Evolutionary conservation across 805 yeast species (phyloP), one percentile per base, ranked within the genome.

Genomic region (Ogataea salicorniae): DNA sequence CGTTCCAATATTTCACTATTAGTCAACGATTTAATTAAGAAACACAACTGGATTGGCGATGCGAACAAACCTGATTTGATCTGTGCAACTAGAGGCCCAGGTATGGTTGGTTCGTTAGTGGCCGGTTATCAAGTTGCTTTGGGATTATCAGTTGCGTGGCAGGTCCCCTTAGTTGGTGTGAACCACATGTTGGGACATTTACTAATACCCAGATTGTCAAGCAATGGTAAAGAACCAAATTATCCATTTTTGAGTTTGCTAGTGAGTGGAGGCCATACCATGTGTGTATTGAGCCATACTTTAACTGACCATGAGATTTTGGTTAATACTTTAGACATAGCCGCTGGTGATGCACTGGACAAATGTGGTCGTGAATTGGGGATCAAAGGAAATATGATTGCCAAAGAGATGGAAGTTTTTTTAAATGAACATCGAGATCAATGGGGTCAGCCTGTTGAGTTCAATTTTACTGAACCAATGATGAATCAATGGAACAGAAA

Each of bases 161-260:
- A 76, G 14, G 76, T 71, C 6, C 97, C 97, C 0, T 59, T 88
- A 17, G 71, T 94, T 2, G 98, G 97, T 0, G 96, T 92, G 0
- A 95, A 94, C 63, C 99, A 94, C 60, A 92, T 94, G 99, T 71
- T 92, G 42, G 99, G 96, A 0, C 99, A 94, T 68, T 69, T 94
- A 5, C 64, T 94, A 29, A 73, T 87, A 0, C 81, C 90, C 1
- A 63, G 90, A 44, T 62, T 81, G 62, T 68, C 62, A 20, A 58
- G 66, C 43, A 70, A 70, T 42, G 80, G 77, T 0, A 20, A 46
- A 1, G 41, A 51, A 0, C 87, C 87, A 0, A 45, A 61, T 16
- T 85, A 71, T 55, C 95, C 95, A 2, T 88, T 86, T 54, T 56
- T 88, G 15, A 86, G 91, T 56, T 69, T 94, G 23, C 68, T 94